These are phyloP conservation scores for Panicum hallii DNA, from an alignment of 202 grass and related monocot species.

Conservation along the genomic window DNA sequence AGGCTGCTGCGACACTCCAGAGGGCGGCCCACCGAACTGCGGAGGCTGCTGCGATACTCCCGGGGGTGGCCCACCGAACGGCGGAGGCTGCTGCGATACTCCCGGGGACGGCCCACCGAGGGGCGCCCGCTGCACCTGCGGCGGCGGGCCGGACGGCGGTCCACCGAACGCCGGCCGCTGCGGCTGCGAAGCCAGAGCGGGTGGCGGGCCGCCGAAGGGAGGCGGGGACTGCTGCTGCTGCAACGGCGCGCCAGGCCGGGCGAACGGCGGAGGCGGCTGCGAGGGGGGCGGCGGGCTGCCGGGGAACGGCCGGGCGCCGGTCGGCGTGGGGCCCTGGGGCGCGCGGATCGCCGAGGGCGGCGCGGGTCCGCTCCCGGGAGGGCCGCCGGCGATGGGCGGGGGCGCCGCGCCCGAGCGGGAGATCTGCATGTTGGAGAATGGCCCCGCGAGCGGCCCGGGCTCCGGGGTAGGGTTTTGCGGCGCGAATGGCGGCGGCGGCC, in stretches of 20 bases:
- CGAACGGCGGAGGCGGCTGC: not conserved
- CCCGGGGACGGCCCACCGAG: no score
- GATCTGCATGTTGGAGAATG: slow-evolving; percentile 70
- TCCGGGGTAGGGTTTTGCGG: slow-evolving; percentile 48
- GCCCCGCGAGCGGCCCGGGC: slow-evolving; percentile 28
- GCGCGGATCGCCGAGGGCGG: slow-evolving; percentile 8
- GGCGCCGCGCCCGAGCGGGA: slow-evolving; percentile 32
- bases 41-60: not conserved
- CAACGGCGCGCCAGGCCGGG: not conserved
- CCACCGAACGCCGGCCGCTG: no score
- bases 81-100: not conserved
- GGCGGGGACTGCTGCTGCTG: slow-evolving; percentile 18
- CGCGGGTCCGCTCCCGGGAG: not conserved
- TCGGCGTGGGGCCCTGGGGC: not conserved
- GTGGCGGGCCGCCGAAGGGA: slow-evolving; percentile 2
- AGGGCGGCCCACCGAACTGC: not conserved
- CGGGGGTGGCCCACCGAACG: not conserved
- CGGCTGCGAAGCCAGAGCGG: no score
- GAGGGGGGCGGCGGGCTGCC: slow-evolving; percentile 34
- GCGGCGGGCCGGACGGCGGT: no score
- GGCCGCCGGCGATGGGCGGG: slow-evolving; percentile 1
- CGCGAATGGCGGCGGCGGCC: slow-evolving; percentile 50
- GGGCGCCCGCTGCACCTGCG: no score
- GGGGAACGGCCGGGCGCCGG: not conserved
- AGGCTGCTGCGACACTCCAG: slow-evolving; percentile 29